phyloP scores from a whole-genome alignment of 495 filamentous ascomycete species.

The Astrocystis sublimbata region DNA sequence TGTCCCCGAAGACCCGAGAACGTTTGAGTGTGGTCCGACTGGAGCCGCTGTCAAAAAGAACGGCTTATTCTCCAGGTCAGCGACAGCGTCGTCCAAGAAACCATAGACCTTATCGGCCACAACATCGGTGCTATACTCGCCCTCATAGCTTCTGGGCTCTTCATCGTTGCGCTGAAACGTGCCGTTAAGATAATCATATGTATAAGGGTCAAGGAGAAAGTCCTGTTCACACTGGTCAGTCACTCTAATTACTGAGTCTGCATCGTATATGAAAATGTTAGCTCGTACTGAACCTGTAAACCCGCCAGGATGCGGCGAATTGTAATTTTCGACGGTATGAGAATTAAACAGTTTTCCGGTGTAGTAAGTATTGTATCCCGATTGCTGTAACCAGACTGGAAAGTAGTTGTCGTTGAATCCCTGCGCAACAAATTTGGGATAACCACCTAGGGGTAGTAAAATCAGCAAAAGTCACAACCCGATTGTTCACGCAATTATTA shows the following conservation, averaged over 20 bases:
- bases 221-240: conserved; percentile 36
- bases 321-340: conserved; percentile 56
- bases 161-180: conserved; percentile 63
- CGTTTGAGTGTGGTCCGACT: conserved; percentile 63
- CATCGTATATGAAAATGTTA: background rate
- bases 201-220: conserved; percentile 67
- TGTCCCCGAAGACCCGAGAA: conserved; percentile 32
- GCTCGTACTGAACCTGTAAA: conserved; percentile 48
- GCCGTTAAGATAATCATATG: conserved; percentile 65
- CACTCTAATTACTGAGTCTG: background rate
- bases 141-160: conserved; percentile 54
- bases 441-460: conserved; percentile 49
- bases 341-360: conserved; percentile 68
- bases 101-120: conserved; percentile 62
- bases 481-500: background rate
- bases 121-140: conserved; percentile 60
- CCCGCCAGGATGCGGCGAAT: conserved; percentile 54
- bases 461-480: background rate
- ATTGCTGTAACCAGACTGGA: conserved; percentile 64
- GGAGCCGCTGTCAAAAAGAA: conserved; percentile 66
- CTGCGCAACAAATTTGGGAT: conserved; percentile 63
- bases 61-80: conserved; percentile 45
- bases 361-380: conserved; percentile 68
- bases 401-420: conserved; percentile 65
- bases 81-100: conserved; percentile 60